Evolutionary conservation across 2,329 filamentous ascomycete species (phyloP).

Genomic region (Calonectria crousiana): DNA sequence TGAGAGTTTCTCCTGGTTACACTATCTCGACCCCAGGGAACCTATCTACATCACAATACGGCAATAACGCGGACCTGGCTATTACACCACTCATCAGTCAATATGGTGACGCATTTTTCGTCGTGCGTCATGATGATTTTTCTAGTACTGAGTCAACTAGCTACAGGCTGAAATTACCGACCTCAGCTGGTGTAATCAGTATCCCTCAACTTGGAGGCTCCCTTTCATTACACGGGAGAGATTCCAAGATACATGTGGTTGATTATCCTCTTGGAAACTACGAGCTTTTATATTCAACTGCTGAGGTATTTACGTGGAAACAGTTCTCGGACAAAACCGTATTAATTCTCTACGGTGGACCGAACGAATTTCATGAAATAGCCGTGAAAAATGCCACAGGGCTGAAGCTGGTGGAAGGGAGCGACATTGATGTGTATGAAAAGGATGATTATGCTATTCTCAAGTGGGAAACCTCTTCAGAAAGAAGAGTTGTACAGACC

Average conservation of each 20-base stretch:
- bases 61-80: constrained; percentile 63
- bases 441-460: constrained; percentile 39
- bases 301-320: constrained; percentile 79
- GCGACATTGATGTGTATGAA: constrained; percentile 41
- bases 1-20: constrained; percentile 79
- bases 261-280: constrained; percentile 74
- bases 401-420: constrained; percentile 40
- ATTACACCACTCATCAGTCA: constrained; percentile 72
- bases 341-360: constrained; percentile 73
- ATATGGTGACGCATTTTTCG: constrained; percentile 68
- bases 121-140: constrained; percentile 76
- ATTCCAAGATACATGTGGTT: constrained; percentile 76
- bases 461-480: constrained; percentile 47
- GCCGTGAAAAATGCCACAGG: constrained; percentile 54
- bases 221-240: constrained; percentile 70
- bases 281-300: constrained; percentile 75
- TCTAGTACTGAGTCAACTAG: constrained; percentile 66
- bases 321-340: constrained; percentile 69
- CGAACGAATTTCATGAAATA: constrained; percentile 73
- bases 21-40: constrained; percentile 69
- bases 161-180: constrained; percentile 74
- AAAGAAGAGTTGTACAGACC: constrained; percentile 48
- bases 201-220: constrained; percentile 70
- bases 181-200: constrained; percentile 61
- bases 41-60: constrained; percentile 64